Conservation (phyloP, 352 stramenopile genomes). For the Phytophthora colocasiae region DNA sequence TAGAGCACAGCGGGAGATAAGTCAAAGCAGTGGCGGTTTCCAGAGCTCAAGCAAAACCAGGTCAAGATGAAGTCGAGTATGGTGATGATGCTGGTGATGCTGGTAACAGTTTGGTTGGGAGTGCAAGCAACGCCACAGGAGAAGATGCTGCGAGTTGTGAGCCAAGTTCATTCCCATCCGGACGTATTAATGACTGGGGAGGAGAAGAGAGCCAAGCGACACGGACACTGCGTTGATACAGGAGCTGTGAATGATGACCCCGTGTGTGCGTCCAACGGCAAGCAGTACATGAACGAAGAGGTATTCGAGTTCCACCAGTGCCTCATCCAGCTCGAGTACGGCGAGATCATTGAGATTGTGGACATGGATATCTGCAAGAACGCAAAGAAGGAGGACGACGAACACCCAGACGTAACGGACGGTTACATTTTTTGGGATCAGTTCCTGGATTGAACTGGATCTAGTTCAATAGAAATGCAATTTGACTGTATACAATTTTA, state of each 20-base stretch:
- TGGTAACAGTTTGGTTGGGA: conserved; percentile 12
- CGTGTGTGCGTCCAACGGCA: conserved; percentile 66
- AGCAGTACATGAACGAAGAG: conserved; percentile 58
- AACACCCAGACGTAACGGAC: conserved; percentile 30
- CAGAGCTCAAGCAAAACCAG: conserved; percentile 13
- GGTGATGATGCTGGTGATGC: conserved; percentile 8
- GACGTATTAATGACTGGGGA: conserved; percentile 31
- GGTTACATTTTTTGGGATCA: too few relatives aligned
- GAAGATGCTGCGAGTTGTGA: conserved; percentile 35
- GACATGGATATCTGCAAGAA: conserved; percentile 54
- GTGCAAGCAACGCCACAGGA: conserved; percentile 8
- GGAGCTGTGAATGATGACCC: conserved; percentile 48
- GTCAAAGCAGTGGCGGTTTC: neutral
- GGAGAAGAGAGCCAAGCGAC: conserved; percentile 39
- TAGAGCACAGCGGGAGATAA: conserved; percentile 5
- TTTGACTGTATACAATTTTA: too few relatives aligned
- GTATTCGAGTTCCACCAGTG: conserved; percentile 67
- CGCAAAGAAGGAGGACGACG: conserved; percentile 38
- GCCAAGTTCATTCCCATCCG: conserved; percentile 39
- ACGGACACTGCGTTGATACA: conserved; percentile 38
- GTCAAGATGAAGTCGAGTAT: conserved; percentile 26
- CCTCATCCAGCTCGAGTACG: conserved; percentile 36
- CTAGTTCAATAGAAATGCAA: too few relatives aligned
- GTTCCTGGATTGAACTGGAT: too few relatives aligned
- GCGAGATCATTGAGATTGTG: conserved; percentile 42